Evolutionary conservation across 208 protist species (phyloP).

Genomic region (Leishmania major): DNA sequence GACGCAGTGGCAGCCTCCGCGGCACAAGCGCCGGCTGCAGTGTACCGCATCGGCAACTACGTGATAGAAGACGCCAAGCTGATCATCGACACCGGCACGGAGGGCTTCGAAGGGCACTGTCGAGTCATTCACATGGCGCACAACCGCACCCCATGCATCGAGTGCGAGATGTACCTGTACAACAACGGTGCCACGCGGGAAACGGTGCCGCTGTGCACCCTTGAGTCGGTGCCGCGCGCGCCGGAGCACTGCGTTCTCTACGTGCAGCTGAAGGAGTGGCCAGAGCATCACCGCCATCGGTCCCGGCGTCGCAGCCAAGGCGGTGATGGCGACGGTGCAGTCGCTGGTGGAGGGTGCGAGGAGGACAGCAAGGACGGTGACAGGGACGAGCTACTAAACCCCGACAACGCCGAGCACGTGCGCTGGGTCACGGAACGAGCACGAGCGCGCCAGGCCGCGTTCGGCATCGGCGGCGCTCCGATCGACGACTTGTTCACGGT

Average conservation of each 20-base stretch:
- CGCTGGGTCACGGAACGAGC: slow-evolving; percentile 85
- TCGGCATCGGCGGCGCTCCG: slow-evolving; percentile 91
- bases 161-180: slow-evolving; percentile 94
- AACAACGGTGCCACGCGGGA: slow-evolving; percentile 57
- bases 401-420: slow-evolving; percentile 92
- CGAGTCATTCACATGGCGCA: slow-evolving; percentile 87
- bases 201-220: slow-evolving; percentile 95
- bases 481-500: slow-evolving; percentile 89
- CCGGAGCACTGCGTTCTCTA: slow-evolving; percentile 98
- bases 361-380: slow-evolving; percentile 4
- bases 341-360: neutral
- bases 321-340: neutral
- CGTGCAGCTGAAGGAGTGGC: slow-evolving; percentile 73
- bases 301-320: neutral
- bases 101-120: slow-evolving; percentile 97
- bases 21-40: neutral
- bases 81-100: slow-evolving; percentile 98
- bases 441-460: slow-evolving; percentile 82
- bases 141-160: slow-evolving; percentile 84
- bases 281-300: slow-evolving; percentile 34
- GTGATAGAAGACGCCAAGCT: slow-evolving; percentile 79
- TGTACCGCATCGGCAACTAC: slow-evolving; percentile 12
- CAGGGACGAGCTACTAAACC: slow-evolving; percentile 53
- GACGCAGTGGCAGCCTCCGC: neutral
- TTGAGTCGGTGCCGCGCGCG: slow-evolving; percentile 93